Evolutionary conservation across 139 green algal species (phyloP), one percentile per base, ranked within the genome.

Genomic region (Micractinium conductrix): DNA sequence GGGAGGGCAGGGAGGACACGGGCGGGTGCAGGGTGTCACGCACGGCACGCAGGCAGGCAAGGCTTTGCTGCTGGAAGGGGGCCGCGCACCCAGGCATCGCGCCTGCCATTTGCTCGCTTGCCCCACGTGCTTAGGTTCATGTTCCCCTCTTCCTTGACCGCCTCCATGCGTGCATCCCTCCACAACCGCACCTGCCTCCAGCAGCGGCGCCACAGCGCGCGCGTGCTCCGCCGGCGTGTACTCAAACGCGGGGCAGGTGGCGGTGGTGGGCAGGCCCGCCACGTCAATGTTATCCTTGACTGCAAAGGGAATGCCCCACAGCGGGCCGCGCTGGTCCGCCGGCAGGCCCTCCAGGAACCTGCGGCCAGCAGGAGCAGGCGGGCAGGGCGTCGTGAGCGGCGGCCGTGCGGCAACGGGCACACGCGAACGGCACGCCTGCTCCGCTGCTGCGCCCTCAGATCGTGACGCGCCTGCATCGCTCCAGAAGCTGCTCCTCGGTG

Each of bases 201-300:
- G 21, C 7, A 97, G 74, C 2, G 84, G 81, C n/a, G 91, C 60
- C 30, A 96, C 89, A 2, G 73, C 84, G 6, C 85, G 80, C 0
- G 91, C 90, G 40, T 76, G 87, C 37, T 43, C 30, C 6, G 45
- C n/a, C 0, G 94, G 88, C 21, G 43, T 74, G 86, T 95, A 94
- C 44, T 75, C 55, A 84, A 95, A 97, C 1, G 79, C 84, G 5
- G 86, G 86, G 79, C 94, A 97, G 12, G 90, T 93, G 42, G 89
- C 91, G 19, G 93, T 96, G 12, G 93, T 97, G 42, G 91, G 87
- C 62, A 89, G 88, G 30, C 89, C 92, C 22, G 76, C 90, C 16
- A 97, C 92, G 78, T 96, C 93, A 24, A 97, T 94, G 75, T 97
- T 97, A 87, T 97, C 94, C 82, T 96, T 97, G 1, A 95, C 91